Base-by-base conservation (phyloP, 352 stramenopile genomes). In the Pythium aquatile region DNA sequence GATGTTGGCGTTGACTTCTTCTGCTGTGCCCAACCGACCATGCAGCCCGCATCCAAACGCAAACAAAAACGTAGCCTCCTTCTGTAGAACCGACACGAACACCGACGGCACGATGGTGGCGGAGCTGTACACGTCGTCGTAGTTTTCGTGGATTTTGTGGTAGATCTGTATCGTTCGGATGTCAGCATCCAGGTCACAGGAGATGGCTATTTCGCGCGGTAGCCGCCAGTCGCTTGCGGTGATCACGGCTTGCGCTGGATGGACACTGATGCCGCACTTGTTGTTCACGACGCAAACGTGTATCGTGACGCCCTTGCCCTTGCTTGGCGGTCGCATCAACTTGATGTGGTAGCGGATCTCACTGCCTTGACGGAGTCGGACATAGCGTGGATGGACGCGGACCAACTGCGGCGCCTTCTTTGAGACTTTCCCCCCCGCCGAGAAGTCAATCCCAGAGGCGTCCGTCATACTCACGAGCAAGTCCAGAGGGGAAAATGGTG, bases 31-130 rank as follows among this genome's bases (percentile, higher is more conserved):
- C 5, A 90, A 47, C 20, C 79, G 73, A 0, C 83, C 83, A 42
- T 88, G 63, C 35, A 80, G 61, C 2, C 75, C 76, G 35, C 78
- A 92, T 5, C 81, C 83, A 65, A 91, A 91, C 0, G 77, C 68
- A 51, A 90, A 92, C 2, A 92, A 70, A 55, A 92, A 90, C 1
- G 81, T 86, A 5, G 81, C 77, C 64, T 92, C 80, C 32, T 90
- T 88, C 39, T 82, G 80, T 6, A 91, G 53, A 16, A 91, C 76
- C 14, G 80, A 88, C 14, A 90, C 81, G 48, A 88, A 90, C 9
- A 90, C 70, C 0, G 81, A 90, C 30, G 81, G 81, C 24, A 90
- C 66, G 52, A 78, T 64, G 3, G 77, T 76, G 17, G 55, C 75
- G 3, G 70, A 56, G 49, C 75, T 78, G 70, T 76, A 88, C 0